Base-by-base conservation (phyloP, 2,329 filamentous ascomycete species). In the Pyricularia grisea region DNA sequence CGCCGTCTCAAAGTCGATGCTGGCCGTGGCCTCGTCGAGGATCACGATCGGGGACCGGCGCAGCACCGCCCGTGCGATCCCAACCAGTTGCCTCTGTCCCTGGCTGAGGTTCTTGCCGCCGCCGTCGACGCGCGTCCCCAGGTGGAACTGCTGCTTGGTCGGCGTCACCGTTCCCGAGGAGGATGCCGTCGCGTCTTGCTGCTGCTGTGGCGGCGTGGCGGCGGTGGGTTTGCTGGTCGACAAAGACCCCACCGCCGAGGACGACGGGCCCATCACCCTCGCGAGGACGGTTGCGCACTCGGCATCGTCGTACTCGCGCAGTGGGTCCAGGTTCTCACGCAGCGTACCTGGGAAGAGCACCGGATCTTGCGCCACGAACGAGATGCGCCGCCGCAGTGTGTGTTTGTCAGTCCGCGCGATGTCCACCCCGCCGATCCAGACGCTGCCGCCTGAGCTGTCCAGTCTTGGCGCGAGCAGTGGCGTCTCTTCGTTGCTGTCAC, bases 321-420 rank as follows among this genome's bases (percentile, higher is more conserved):
- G 81, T 0, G 91, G 89, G 72, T 94, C 91, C 27, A 94, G 83
- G 74, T 93, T 88, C 74, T 88, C 84, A 28, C 85, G 82, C 55
- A 88, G 75, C 0, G 84, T 85, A 3, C 86, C 86, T 0, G 86
- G 85, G 74, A 88, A 88, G 1, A 90, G 78, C 0, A 87, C 86
- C 0, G 87, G 87, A 68, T 90, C 87, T 73, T 90, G 87, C 1
- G 88, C 87, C 30, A 90, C 87, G 71, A 88, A 87, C 7, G 85
- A 88, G 70, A 90, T 82, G 65, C 85, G 84, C 71, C 84, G 82
- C 2, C 87, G 82, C 25, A 88, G 83, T 0, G 81, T 76, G 50
- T 85, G 83, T 23, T 87, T 85, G 72, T 88, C 80, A 7, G 89
- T 80, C 4, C 75, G 73, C 0, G 83, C 78, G 2, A 90, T 81